Evolutionary conservation across 2,329 filamentous ascomycete species (phyloP), one percentile per base, ranked within the genome.

Genomic region (Arthrobotrys sphaeroides): DNA sequence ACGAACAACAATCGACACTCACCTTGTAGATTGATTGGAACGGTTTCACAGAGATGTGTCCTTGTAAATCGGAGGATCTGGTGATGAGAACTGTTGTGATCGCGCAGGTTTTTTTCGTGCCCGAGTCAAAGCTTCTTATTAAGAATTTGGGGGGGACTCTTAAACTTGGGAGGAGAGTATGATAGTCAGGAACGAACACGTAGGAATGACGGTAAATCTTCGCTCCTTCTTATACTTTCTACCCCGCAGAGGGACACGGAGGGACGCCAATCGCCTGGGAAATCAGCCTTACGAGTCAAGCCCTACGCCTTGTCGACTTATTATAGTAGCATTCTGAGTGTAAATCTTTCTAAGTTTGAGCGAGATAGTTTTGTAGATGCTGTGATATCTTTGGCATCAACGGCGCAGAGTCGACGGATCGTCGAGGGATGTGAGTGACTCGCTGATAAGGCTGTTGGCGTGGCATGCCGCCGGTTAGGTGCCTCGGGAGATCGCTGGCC

Each of bases 401-500:
- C 26, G 28, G 28, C 22, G 51, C 13, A 5, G 51, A 55, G 36
- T 55, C 31, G 31, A 24, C 1, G 18, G 31, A 55, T 55, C 51
- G 2, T 38, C 31, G 13, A 13, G 1, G 9, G 33, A 13, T 36
- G 24, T 28, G 2, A 55, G 31, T 36, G 26, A 33, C 18, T 22
- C 18, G 7, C 18, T 55, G 51, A 16, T 18, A 38, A 38, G 28
- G 31, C 38, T 55, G 47, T 20, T 10, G 13, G 31, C 51, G 28
- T 24, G 51, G 28, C 38, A 38, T 18, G 31, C 16, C 16, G 51
- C 55, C 31, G n/a, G n/a, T n/a, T n/a, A n/a, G n/a, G n/a, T 6
- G 26, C 36, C 33, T 28, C 66, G 43, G 66, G 45, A 70, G 66
- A 70, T 70, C 66, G 65, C 38, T 45, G 28, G 22, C 40, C 40